These are phyloP conservation scores for Talaromyces sp. DNA, from an alignment of 2,329 filamentous ascomycete species.

Conservation along the genomic window DNA sequence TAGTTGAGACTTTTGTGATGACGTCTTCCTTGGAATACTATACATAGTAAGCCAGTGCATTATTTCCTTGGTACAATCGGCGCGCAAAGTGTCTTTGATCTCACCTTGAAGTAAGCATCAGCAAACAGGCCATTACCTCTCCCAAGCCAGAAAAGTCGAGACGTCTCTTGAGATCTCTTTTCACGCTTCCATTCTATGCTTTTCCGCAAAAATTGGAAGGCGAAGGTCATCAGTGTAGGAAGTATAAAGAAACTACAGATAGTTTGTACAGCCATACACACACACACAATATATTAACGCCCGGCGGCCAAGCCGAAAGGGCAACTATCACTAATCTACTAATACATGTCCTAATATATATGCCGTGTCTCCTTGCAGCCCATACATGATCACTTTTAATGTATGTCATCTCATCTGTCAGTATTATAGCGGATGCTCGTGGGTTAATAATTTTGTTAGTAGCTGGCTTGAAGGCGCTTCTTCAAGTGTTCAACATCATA, in stretches of 20 bases:
- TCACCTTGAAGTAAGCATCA: not conserved
- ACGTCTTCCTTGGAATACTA: not conserved
- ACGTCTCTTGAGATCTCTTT: not conserved
- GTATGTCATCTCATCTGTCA: no score
- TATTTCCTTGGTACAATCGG: not conserved
- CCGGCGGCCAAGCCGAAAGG: no score
- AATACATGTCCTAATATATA: no score
- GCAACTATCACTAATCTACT: no score
- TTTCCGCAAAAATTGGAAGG: not conserved
- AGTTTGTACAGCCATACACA: not conserved
- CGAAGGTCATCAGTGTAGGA: not conserved
- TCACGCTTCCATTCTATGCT: not conserved
- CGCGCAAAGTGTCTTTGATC: not conserved
- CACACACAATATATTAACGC: not conserved
- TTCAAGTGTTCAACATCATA: slow-evolving; percentile 39
- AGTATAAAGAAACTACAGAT: slow-evolving; percentile 1
- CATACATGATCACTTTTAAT: no score
- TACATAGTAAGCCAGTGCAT: not conserved
- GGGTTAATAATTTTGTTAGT: slow-evolving; percentile 27
- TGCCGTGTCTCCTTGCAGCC: no score
- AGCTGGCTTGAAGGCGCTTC: slow-evolving; percentile 36
- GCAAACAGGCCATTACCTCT: not conserved
- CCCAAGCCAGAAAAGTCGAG: slow-evolving; percentile 1
- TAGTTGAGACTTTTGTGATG: not conserved
- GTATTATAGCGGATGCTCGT: no score